Evolutionary conservation across 257 asterid genomes (phyloP), one percentile per base, ranked within the genome.

Genomic region (Nicotiana noctiflora): DNA sequence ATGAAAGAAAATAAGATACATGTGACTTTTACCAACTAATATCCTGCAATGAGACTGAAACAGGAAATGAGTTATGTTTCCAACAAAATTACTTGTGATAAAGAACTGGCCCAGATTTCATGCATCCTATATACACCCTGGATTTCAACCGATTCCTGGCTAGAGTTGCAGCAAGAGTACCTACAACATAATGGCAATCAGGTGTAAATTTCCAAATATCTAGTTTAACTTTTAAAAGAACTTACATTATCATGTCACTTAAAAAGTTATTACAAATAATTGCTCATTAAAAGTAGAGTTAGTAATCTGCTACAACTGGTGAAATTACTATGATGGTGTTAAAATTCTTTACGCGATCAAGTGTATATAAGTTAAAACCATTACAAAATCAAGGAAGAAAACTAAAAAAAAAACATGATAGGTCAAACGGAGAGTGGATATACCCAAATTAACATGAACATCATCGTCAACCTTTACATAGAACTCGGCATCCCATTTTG

Each of bases 371-470:
- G 37, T 32, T 32, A 32, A 32, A 32, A 32, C 7, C 8, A 32
- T 32, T 32, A 32, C 37, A 32, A 32, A 32, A 32, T 32, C 37
- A 32, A 32, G 37, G 37, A 32, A 5, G 57, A 52, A 52, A 52
- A 14, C 17, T 1, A 52, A 8, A 44, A 44, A 70, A 3, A 52
- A 1, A 13, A 37, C 49, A 25, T 7, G 25, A 51, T 53, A 44
- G 15, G 55, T 23, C 2, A 9, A 70, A 21, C 32, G 4, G 40
- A 77, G 72, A 59, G 51, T 32, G 9, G 3, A 10, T 17, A 2
- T 89, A 93, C 98, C 97, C 52, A 92, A 89, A 83, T 93, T 93
- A 66, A 92, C 98, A 75, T 93, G 98, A 80, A 93, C 96, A 83
- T 92, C 97, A 53, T 93, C 98, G 55, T 93, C 98, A 70, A 93